A percentile compares a stretch with the other conserved stretches of the same genome.
phyloP scores from a whole-genome alignment of 1,139 yeast species.

The Sugiyamaella novakii region DNA sequence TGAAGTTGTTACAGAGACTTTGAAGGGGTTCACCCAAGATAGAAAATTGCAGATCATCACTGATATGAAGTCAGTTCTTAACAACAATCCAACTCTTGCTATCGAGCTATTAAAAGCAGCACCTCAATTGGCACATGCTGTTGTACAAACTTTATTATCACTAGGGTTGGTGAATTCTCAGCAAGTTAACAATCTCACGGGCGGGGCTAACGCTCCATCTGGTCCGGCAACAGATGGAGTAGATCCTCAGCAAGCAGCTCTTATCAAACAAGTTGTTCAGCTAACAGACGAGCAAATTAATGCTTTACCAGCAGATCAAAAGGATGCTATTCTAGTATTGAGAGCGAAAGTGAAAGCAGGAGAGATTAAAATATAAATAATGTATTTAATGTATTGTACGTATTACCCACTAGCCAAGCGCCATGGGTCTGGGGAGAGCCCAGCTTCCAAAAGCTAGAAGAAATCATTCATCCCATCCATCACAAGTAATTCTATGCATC shows the following conservation, averaged over 20 bases:
- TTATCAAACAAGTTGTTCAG: slow-evolving; percentile 54
- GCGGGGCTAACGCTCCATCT: background rate
- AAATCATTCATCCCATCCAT: slow-evolving; percentile 15
- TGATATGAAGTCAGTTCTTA: slow-evolving; percentile 68
- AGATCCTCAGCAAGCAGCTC: slow-evolving; percentile 42
- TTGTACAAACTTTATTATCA: slow-evolving; percentile 71
- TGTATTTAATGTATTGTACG: background rate
- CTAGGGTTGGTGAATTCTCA: slow-evolving; percentile 55
- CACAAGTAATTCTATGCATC: slow-evolving; percentile 8
- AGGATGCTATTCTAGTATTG: slow-evolving; percentile 30
- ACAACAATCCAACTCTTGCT: slow-evolving; percentile 61
- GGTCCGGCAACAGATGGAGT: slow-evolving; percentile 24
- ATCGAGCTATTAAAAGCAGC: slow-evolving; percentile 61
- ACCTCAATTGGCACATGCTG: slow-evolving; percentile 83
- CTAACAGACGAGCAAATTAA: slow-evolving; percentile 66
- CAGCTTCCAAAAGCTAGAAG: too few relatives aligned
- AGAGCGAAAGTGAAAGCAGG: slow-evolving; percentile 33
- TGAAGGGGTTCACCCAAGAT: slow-evolving; percentile 56
- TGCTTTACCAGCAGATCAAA: slow-evolving; percentile 62
- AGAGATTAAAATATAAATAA: slow-evolving; percentile 19
- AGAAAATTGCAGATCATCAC: slow-evolving; percentile 55
- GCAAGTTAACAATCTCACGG: slow-evolving; percentile 44
- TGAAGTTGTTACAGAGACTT: slow-evolving; percentile 59
- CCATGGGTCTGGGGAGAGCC: too few relatives aligned
- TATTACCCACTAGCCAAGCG: too few relatives aligned